Percentiles rank a stretch among this genome's conserved stretches.
Evolutionary conservation across 305 asterid genomes (phyloP).

Genomic region (Euphrasia arctica): DNA sequence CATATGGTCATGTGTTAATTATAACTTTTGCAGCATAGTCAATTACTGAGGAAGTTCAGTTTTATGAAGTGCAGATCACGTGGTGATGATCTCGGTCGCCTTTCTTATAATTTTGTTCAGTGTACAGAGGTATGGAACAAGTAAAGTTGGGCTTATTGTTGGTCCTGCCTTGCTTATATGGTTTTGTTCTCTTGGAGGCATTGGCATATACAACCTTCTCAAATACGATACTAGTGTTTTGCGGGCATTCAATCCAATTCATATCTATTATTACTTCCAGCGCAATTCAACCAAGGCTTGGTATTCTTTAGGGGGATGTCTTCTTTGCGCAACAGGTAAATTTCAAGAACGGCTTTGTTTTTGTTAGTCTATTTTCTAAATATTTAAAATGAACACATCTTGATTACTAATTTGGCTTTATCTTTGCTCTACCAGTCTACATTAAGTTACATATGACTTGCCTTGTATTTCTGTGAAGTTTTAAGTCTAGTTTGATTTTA

Average conservation of each 20-base stretch:
- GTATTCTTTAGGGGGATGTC: slow-evolving; percentile 98
- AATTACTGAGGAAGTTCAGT: slow-evolving; percentile 30
- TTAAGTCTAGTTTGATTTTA: neutral
- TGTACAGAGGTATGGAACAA: slow-evolving; percentile 96
- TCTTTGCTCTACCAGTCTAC: slow-evolving; percentile 4
- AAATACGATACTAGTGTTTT: slow-evolving; percentile 75
- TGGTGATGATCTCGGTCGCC: slow-evolving; percentile 92
- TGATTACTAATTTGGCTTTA: slow-evolving; percentile 12
- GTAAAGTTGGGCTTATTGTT: slow-evolving; percentile 95
- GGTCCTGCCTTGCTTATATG: slow-evolving; percentile 98
- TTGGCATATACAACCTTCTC: slow-evolving; percentile 91
- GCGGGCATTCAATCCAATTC: slow-evolving; percentile 90
- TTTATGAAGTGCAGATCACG: slow-evolving; percentile 79
- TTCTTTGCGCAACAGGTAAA: slow-evolving; percentile 96
- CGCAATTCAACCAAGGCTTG: slow-evolving; percentile 90
- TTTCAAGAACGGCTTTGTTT: slow-evolving; percentile 13
- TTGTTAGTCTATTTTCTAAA: slow-evolving; percentile 3
- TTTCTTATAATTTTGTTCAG: slow-evolving; percentile 91
- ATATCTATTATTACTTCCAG: slow-evolving; percentile 84
- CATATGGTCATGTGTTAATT: slow-evolving; percentile 18
- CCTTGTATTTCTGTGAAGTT: slow-evolving; percentile 20
- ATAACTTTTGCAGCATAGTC: slow-evolving; percentile 22
- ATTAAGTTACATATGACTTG: slow-evolving; percentile 6
- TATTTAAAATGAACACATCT: slow-evolving; percentile 14
- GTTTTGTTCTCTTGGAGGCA: slow-evolving; percentile 95